A percentile compares a stretch with the other conserved stretches of the same genome.
These are phyloP conservation scores for Botrytis hyacinthi DNA, from an alignment of 2,329 filamentous ascomycete genomes.

Conservation along the genomic window DNA sequence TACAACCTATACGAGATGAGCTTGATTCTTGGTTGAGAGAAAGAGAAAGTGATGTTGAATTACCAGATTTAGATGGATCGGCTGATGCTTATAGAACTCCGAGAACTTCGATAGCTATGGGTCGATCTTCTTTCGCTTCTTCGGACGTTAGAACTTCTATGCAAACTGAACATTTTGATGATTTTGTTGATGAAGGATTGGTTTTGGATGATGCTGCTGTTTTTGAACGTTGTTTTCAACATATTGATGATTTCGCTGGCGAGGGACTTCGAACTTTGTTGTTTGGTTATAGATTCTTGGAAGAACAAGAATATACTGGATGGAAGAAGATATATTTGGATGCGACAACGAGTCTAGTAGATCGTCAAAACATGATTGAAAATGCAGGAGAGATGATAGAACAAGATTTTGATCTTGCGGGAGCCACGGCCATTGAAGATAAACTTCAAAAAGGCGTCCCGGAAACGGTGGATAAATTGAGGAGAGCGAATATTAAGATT, in stretches of 20 bases:
- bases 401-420: slow-evolving; percentile 76
- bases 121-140: slow-evolving; percentile 35
- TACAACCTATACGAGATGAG: slow-evolving; percentile 41
- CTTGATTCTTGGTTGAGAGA: slow-evolving; percentile 38
- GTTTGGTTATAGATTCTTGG: slow-evolving; percentile 75
- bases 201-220: slow-evolving; percentile 56
- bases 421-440: slow-evolving; percentile 90
- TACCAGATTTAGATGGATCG: slow-evolving; percentile 41
- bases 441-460: slow-evolving; percentile 88
- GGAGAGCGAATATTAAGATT: slow-evolving; percentile 80
- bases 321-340: slow-evolving; percentile 79
- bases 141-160: slow-evolving; percentile 39
- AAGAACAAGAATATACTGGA: slow-evolving; percentile 66
- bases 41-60: slow-evolving; percentile 47
- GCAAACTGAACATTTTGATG: slow-evolving; percentile 51
- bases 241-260: slow-evolving; percentile 83
- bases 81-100: slow-evolving; percentile 42
- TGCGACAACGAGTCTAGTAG: slow-evolving; percentile 76
- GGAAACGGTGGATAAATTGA: slow-evolving; percentile 85
- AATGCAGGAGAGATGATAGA: slow-evolving; percentile 78
- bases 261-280: slow-evolving; percentile 84
- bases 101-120: slow-evolving; percentile 42
- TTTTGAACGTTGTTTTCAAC: slow-evolving; percentile 74
- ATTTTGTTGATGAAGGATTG: slow-evolving; percentile 57
- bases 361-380: slow-evolving; percentile 77